Evolutionary conservation across 345 rosid genomes (phyloP).

Genomic region (Orychophragmus violaceus): DNA sequence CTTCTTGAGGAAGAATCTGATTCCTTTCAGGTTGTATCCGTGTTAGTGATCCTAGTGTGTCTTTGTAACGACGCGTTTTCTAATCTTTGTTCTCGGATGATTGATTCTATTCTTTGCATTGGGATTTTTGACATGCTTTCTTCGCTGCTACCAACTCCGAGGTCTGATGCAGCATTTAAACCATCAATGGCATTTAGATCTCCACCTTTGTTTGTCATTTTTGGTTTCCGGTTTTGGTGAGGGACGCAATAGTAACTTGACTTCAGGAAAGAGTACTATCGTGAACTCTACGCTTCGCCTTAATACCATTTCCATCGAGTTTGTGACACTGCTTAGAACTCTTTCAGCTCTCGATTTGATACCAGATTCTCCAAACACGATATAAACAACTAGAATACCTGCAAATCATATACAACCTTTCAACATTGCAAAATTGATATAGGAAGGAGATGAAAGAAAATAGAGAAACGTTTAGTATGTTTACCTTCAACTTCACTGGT

Average conservation of each 20-base stretch:
- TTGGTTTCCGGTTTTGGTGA: constrained; percentile 29
- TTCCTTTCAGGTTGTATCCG: constrained; percentile 78
- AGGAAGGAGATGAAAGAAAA: no score
- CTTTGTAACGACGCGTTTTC: constrained; percentile 99
- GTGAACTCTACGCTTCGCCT: constrained; percentile 80
- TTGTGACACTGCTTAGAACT: constrained; percentile 89
- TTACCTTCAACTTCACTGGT: constrained; percentile 79
- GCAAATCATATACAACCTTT: constrained; percentile 28
- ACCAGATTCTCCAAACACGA: constrained; percentile 61
- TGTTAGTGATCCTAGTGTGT: constrained; percentile 56
- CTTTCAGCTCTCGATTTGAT: constrained; percentile 83
- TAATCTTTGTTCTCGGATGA: constrained; percentile 85
- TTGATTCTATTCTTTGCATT: constrained; percentile 89
- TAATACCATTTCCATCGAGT: constrained; percentile 80
- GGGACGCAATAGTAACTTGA: constrained; percentile 36
- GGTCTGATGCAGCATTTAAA: constrained; percentile 31
- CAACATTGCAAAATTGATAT: neutral
- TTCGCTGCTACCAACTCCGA: constrained; percentile 31
- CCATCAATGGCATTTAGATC: no score
- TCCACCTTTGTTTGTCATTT: constrained; percentile 37
- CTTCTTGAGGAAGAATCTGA: constrained; percentile 85
- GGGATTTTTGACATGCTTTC: constrained; percentile 54
- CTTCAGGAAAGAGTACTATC: constrained; percentile 57
- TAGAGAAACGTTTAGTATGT: neutral
- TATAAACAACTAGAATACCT: constrained; percentile 73